A percentile compares a stretch with the other conserved stretches of the same genome.
Evolutionary conservation across 2,329 filamentous ascomycete genomes (phyloP).

Genomic region (Calonectria hawksworthii): DNA sequence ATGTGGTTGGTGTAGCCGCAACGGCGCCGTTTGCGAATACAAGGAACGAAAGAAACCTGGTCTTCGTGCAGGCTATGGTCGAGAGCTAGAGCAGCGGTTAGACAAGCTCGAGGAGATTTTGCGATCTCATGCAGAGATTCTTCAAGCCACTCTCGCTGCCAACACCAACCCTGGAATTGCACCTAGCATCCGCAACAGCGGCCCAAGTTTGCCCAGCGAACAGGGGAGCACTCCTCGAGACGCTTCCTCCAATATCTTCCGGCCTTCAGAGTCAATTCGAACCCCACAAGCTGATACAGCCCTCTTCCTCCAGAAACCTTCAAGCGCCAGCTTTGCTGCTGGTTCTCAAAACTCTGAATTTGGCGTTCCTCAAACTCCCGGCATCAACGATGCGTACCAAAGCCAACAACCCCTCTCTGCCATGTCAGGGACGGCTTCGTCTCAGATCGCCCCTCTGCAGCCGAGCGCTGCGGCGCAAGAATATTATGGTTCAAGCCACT

Average conservation of each 20-base stretch:
- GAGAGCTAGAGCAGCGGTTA: slow-evolving; percentile 80
- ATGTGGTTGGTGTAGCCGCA: slow-evolving; percentile 77
- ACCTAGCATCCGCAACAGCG: slow-evolving; percentile 63
- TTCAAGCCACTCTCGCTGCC: slow-evolving; percentile 68
- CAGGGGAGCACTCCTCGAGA: slow-evolving; percentile 70
- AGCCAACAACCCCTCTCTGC: slow-evolving; percentile 58
- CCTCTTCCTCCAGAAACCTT: slow-evolving; percentile 73
- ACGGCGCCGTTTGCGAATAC: slow-evolving; percentile 75
- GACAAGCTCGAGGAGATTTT: slow-evolving; percentile 78
- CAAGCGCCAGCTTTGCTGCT: slow-evolving; percentile 58
- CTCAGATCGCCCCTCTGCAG: slow-evolving; percentile 53
- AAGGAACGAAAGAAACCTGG: slow-evolving; percentile 79
- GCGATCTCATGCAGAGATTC: slow-evolving; percentile 74
- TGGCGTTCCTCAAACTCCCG: slow-evolving; percentile 61
- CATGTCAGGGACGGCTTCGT: slow-evolving; percentile 54
- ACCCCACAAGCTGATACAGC: slow-evolving; percentile 70
- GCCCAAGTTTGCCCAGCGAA: slow-evolving; percentile 66
- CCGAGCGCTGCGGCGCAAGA: slow-evolving; percentile 61
- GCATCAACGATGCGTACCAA: slow-evolving; percentile 65
- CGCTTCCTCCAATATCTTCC: slow-evolving; percentile 58
- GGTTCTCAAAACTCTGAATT: slow-evolving; percentile 65
- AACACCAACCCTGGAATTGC: slow-evolving; percentile 51
- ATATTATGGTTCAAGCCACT: slow-evolving; percentile 65
- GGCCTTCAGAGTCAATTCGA: slow-evolving; percentile 63
- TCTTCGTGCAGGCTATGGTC: slow-evolving; percentile 76